Evolutionary conservation across 371 early-diverging fungal species (phyloP), one percentile per base, ranked within the genome.

Genomic region (Apophysomyces trapeziformis): DNA sequence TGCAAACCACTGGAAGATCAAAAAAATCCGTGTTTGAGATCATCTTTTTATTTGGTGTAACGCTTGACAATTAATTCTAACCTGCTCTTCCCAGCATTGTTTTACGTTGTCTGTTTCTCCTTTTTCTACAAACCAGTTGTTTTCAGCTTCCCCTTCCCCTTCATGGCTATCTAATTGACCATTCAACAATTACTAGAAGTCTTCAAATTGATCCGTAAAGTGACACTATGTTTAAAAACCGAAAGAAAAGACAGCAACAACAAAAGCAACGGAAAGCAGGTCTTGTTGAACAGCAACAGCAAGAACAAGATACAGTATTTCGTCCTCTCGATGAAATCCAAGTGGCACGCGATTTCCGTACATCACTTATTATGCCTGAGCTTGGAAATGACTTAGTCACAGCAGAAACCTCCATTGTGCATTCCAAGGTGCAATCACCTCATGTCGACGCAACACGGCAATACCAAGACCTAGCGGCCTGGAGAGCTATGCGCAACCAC

Each of bases 341-440:
- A 38, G 56, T 75, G 32, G 59, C 70, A 35, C 69, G 74, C 38
- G 80, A 80, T 68, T 80, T 80, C 64, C 74, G 78, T n/a, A 69
- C 80, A 54, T 80, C 80, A n/a, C 67, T 77, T 59, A 80, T 80
- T 60, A 45, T 80, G 36, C 76, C 76, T 35, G 73, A 78, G 58
- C 62, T 77, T 16, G 70, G 68, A 18, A 69, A 69, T 60, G 66
- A 72, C 44, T 36, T 68, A 26, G 32, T 26, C 32, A 26, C 2
- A 3, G 32, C 32, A 26, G 32, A 26, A 26, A 26, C 32, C 2
- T 67, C 69, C 21, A 21, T 8, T 50, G 21, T 9, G 4, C 54
- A 50, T 16, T 35, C 54, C 21, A 26, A 61, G 36, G 12, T 47
- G 36, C 13, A 21, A 12, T 4, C 21, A n/a, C 7, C 26, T 38